phyloP scores from a whole-genome alignment of 148 eudicot genomes.

The Rhododendron simsii region DNA sequence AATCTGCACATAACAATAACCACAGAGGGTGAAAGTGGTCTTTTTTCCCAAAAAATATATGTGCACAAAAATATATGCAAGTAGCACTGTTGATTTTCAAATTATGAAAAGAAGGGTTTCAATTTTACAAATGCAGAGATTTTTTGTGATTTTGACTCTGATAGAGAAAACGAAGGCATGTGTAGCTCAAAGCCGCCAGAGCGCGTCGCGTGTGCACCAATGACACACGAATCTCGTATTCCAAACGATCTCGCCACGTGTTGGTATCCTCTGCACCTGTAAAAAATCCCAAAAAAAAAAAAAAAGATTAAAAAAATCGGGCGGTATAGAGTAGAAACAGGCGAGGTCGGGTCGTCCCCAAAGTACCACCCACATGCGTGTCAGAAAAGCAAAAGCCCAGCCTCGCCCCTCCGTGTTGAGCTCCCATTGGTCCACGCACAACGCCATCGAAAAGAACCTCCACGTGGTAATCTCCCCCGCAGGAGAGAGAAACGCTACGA shows the following conservation, averaged over 20 bases:
- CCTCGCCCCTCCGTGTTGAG: not conserved
- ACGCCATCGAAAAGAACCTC: not conserved
- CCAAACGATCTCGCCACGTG: slow-evolving; percentile 5
- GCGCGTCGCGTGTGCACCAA: not conserved
- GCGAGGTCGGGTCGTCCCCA: no score
- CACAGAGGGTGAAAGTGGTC: no score
- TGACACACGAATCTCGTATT: not conserved
- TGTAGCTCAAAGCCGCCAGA: not conserved
- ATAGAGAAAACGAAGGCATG: not conserved
- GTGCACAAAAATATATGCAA: no score
- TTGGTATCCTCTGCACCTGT: not conserved
- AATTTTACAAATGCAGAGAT: no score
- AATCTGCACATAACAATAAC: no score
- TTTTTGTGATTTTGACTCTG: no score
- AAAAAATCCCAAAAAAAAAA: not conserved
- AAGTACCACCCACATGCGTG: not conserved
- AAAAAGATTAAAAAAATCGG: not conserved
- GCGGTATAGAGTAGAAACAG: not conserved
- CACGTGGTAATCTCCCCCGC: not conserved
- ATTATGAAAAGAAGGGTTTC: no score
- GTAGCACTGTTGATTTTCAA: no score
- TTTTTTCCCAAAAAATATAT: no score
- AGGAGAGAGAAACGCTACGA: not conserved
- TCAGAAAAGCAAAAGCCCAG: not conserved
- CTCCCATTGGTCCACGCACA: not conserved